phyloP scores from a whole-genome alignment of 257 asterid species.

The Perilla frutescens region DNA sequence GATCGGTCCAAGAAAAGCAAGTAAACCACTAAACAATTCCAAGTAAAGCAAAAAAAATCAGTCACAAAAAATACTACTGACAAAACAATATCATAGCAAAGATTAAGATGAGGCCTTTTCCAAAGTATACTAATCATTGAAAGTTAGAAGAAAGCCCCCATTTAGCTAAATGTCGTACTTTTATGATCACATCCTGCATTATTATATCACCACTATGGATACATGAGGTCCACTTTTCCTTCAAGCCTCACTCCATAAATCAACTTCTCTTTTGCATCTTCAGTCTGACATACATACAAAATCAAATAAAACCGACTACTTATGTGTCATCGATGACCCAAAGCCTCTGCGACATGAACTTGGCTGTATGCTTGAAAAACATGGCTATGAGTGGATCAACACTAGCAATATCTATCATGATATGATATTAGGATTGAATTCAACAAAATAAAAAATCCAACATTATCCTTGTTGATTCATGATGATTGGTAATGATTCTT shows the following conservation, averaged over 20 bases:
- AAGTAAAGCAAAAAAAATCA: conserved; percentile 28
- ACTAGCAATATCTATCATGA: background rate
- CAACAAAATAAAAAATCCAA: conserved; percentile 7
- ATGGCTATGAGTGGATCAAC: no score
- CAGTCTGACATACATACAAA: background rate
- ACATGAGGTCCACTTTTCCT: conserved; percentile 43
- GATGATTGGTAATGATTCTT: conserved; percentile 31
- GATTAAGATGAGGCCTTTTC: conserved; percentile 39
- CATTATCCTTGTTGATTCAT: conserved; percentile 1
- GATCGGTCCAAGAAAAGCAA: conserved; percentile 36
- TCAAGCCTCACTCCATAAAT: conserved; percentile 20
- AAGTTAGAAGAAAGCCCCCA: conserved; percentile 50
- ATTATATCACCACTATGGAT: conserved; percentile 48
- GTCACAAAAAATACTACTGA: conserved; percentile 18
- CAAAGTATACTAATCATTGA: conserved; percentile 49
- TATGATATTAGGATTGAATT: conserved; percentile 20
- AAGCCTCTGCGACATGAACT: no score
- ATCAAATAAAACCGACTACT: conserved; percentile 15
- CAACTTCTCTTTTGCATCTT: conserved; percentile 4
- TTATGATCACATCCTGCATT: conserved; percentile 45
- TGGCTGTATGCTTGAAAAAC: no score
- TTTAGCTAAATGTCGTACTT: conserved; percentile 39
- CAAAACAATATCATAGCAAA: conserved; percentile 36
- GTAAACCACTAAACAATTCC: conserved; percentile 28
- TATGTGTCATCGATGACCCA: background rate